Conservation (phyloP, 805 yeast genomes). For the Myxozyma sirexii region DNA sequence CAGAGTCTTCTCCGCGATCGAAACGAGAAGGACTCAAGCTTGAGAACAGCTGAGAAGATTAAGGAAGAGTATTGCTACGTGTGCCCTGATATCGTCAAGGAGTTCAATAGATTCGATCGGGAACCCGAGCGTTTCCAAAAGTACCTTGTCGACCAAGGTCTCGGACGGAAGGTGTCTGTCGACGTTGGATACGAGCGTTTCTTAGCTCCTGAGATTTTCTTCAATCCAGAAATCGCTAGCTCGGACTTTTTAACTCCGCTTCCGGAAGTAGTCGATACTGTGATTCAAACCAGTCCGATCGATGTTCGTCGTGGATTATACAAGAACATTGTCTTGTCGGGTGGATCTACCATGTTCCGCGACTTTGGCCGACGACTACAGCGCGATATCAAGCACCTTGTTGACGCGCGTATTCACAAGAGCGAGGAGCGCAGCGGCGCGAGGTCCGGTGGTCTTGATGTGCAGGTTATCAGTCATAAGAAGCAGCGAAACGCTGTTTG, state of each 20-base stretch:
- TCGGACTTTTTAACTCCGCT: constrained; percentile 94
- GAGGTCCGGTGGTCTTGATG: constrained; percentile 91
- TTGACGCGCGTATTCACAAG: constrained; percentile 80
- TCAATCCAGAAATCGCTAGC: constrained; percentile 96
- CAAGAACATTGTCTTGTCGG: constrained; percentile 91
- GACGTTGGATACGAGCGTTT: constrained; percentile 98
- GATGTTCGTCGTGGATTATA: constrained; percentile 97
- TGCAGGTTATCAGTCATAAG: constrained; percentile 94
- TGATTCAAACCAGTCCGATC: constrained; percentile 92
- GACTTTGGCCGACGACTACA: constrained; percentile 97
- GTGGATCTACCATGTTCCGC: constrained; percentile 98
- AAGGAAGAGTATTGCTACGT: constrained; percentile 97
- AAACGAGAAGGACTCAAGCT: constrained; percentile 90
- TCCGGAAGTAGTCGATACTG: constrained; percentile 94
- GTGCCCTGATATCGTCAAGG: constrained; percentile 96
- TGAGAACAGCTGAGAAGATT: constrained; percentile 94
- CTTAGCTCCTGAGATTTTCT: constrained; percentile 98
- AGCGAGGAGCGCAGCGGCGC: constrained; percentile 74
- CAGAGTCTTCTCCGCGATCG: constrained; percentile 94
- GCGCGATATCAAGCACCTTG: constrained; percentile 86
- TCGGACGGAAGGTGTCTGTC: constrained; percentile 65
- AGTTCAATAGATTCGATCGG: constrained; percentile 90
- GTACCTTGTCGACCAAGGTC: constrained; percentile 78
- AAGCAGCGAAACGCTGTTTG: constrained; percentile 98
- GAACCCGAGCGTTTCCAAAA: constrained; percentile 94